Evolutionary conservation across 306 rosid genomes (phyloP), one percentile per base, ranked within the genome.

Genomic region (Castanea sativa): DNA sequence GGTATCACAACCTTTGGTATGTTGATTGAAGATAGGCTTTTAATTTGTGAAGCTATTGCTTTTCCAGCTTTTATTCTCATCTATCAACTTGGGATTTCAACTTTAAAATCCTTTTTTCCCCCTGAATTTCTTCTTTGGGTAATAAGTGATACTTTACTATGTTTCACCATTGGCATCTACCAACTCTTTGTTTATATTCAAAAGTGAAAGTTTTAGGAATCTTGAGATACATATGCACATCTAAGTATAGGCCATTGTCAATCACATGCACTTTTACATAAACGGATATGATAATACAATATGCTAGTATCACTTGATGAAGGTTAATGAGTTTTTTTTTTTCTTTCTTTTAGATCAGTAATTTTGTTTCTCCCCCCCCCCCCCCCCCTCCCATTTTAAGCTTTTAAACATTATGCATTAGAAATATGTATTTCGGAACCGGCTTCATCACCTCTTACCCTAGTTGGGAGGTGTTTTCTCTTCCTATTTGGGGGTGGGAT

Each of bases 1-100:
- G 71, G 92, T 86, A 71, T 84, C 93, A 75, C 86, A 80, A 57
- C 99, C 97, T 61, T 79, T 75, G 55, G 98, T 92, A 82, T 67
- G 88, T 76, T 81, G 76, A n/a, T 79, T 76, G 55, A 73, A 73
- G 29, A 3, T 7, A 6, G 30, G 65, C 25, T 68, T 35, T 19
- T 51, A 49, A 33, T 53, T 25, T 64, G 21, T 41, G 19, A n/a
- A 32, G 32, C 29, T 33, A 38, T 55, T 71, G 67, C 25, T 16
- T 41, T 61, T 65, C 72, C 55, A 27, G 70, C 11, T 32, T 11
- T 27, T 4, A 6, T 49, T 20, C 10, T 57, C 51, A 25, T 12
- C 59, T 5, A 16, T 61, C 35, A 25, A 58, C 2, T 78, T 18
- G 5, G 19, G 20, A 53, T 77, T 49, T 56, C 8, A 21, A 30